Evolutionary conservation across 1,139 yeast species (phyloP), one percentile per base, ranked within the genome.

Genomic region (Pichia sp.): DNA sequence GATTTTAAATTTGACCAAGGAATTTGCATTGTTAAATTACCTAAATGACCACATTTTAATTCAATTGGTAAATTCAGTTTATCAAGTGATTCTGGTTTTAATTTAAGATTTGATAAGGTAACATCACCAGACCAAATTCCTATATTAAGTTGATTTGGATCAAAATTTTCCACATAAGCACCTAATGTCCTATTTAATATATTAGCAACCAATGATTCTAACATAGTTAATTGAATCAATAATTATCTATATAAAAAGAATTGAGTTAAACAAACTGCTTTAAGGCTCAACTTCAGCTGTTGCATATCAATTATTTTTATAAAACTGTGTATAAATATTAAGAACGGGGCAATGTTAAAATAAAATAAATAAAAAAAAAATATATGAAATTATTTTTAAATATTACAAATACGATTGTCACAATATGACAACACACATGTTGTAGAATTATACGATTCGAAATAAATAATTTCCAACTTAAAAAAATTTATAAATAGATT

Each of bases 61-160:
- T 89, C 87, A 35, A 92, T 68, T 1, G 98, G 98, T 39, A 94
- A 68, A 53, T 84, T 80, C 54, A 92, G 74, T 57, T 84, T 77
- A 62, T 92, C 98, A 39, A 94, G 70, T 8, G 97, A 90, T 63
- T 82, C 90, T 50, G 80, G 76, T 64, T 87, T 87, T 48, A 94
- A 70, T 51, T 83, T 75, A 51, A 94, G 71, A 61, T 90, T 81
- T 52, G 74, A 74, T 43, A 94, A 70, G 61, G 87, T 87, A 39
- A 90, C 98, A 70, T 92, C 97, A 29, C 99, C 99, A 57, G 92
- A 80, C 96, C 98, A 90, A 36, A 94, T 90, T 3, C 97, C 98
- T 47, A 92, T 90, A 57, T 92, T 89, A 59, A 92, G 69, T 60
- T 90, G 97, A 54, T 86, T 86, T 12, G 97, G 90, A 65, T 94